Conservation (phyloP, 2,329 filamentous ascomycete genomes). For the Penicillium hordei region DNA sequence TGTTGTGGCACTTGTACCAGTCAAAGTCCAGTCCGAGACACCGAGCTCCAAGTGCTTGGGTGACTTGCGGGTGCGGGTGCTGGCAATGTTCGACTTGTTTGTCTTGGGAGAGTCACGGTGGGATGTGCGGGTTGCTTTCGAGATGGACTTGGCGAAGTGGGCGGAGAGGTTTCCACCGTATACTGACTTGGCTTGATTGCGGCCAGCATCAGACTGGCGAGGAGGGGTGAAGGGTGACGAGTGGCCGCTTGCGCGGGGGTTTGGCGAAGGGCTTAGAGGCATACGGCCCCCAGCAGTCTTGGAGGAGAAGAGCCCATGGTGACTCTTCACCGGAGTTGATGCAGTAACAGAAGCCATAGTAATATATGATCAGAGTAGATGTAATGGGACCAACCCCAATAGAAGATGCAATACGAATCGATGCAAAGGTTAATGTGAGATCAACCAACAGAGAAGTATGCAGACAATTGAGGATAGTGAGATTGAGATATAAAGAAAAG, state of each 20-base stretch:
- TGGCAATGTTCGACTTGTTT: conserved; percentile 90
- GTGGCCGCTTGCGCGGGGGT: conserved; percentile 57
- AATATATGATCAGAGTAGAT: conserved; percentile 24
- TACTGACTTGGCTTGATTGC: conserved; percentile 65
- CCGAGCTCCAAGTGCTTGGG: conserved; percentile 87
- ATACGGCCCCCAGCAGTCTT: conserved; percentile 93
- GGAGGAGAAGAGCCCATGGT: conserved; percentile 85
- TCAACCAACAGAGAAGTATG: conserved; percentile 23
- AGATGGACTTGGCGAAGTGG: conserved; percentile 68
- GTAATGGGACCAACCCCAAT: conserved; percentile 23
- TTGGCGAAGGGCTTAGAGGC: conserved; percentile 87
- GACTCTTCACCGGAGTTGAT: conserved; percentile 92
- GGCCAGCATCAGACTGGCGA: conserved; percentile 57
- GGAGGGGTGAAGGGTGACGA: conserved; percentile 77
- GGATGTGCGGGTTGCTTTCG: conserved; percentile 47
- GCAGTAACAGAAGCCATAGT: conserved; percentile 81
- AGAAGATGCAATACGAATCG: conserved; percentile 27
- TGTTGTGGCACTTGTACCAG: conserved; percentile 68
- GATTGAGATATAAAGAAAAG: conserved; percentile 17
- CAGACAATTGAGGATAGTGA: conserved; percentile 26
- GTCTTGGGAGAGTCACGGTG: conserved; percentile 92
- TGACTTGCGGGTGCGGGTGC: conserved; percentile 59
- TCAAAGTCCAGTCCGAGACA: conserved; percentile 88
- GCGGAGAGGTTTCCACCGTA: conserved; percentile 77
- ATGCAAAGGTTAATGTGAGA: conserved; percentile 32